Percentiles rank a stretch among this genome's conserved stretches.
phyloP scores from a whole-genome alignment of 1,284 basidiomycete genomes.

The Microstroma glucosiphilum region DNA sequence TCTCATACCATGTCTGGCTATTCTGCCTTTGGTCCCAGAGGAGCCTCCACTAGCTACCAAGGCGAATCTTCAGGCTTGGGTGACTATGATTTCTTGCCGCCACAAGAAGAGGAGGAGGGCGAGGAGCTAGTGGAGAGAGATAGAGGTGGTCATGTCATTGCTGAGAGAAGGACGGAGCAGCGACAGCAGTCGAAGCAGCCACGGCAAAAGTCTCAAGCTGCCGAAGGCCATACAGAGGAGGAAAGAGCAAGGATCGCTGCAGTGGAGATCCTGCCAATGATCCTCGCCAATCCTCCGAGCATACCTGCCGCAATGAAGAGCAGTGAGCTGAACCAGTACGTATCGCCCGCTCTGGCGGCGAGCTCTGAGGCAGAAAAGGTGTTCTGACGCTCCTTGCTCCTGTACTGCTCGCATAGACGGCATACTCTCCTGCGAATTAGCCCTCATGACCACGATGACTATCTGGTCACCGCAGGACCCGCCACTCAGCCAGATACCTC shows the following conservation, averaged over 20 bases:
- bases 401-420: not conserved
- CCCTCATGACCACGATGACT: constrained; percentile 2
- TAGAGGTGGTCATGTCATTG: no score
- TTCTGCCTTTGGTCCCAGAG: no score
- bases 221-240: not conserved
- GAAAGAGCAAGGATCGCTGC: not conserved
- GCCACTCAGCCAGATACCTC: not conserved
- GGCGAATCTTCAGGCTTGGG: no score
- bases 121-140: no score
- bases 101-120: no score
- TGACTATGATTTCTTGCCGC: no score
- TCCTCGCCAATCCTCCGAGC: constrained; percentile 1
- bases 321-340: not conserved
- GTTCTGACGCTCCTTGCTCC: not conserved
- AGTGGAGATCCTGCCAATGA: not conserved
- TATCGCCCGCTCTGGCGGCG: not conserved
- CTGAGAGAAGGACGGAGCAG: not conserved
- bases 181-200: not conserved
- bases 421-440: not conserved
- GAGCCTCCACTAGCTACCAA: no score
- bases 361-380: not conserved
- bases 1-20: no score
- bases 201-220: not conserved
- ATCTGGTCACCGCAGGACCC: not conserved
- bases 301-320: not conserved